Evolutionary conservation across 2,329 filamentous ascomycete genomes (phyloP).

Genomic region (Aspergillus brunneoviolaceus): DNA sequence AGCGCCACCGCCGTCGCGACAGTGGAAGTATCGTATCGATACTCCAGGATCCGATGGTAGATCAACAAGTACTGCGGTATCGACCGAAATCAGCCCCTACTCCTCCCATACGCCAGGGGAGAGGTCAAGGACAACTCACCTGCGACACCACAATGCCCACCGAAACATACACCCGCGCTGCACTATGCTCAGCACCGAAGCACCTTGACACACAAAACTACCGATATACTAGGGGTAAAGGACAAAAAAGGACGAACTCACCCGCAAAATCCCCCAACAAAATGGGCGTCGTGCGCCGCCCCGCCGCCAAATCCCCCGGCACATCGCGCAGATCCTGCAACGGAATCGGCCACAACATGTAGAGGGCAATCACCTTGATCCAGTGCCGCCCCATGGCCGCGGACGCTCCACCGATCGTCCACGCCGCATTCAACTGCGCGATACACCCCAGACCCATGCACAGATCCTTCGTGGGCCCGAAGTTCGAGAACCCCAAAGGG

Average conservation of each 20-base stretch:
- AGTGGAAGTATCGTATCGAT: neutral
- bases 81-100: too few relatives aligned
- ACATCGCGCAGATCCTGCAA: neutral
- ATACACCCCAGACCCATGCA: neutral
- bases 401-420: neutral
- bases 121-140: too few relatives aligned
- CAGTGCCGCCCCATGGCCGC: neutral
- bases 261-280: neutral
- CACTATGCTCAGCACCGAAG: too few relatives aligned
- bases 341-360: neutral
- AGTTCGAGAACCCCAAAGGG: neutral
- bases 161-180: too few relatives aligned
- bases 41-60: neutral
- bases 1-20: neutral
- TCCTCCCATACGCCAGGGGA: too few relatives aligned
- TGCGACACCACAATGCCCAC: too few relatives aligned
- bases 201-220: neutral
- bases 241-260: neutral
- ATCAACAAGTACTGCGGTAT: neutral
- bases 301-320: neutral
- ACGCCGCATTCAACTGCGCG: neutral
- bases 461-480: neutral
- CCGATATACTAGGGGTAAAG: too few relatives aligned
- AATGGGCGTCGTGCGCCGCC: neutral
- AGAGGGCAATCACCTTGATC: neutral